phyloP scores from a whole-genome alignment of 2,329 filamentous ascomycete species.

The Fusarium acutatum region DNA sequence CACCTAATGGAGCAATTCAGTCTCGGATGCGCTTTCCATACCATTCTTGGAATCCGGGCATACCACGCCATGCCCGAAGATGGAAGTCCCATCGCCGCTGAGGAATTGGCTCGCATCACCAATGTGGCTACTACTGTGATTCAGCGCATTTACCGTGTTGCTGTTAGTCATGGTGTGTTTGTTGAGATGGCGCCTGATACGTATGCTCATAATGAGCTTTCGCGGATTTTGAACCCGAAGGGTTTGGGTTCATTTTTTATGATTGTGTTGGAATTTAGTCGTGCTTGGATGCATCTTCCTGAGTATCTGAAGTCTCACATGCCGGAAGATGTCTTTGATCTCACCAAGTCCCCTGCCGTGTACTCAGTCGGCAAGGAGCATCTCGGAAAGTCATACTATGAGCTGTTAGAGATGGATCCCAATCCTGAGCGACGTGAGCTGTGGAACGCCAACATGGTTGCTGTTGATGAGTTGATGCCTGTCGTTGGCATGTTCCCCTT shows the following conservation, averaged over 20 bases:
- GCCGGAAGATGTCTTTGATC: conserved; percentile 44
- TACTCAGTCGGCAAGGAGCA: conserved; percentile 44
- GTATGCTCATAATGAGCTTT: conserved; percentile 47
- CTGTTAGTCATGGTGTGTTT: conserved; percentile 44
- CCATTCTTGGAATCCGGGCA: conserved; percentile 39
- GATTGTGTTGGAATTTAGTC: conserved; percentile 45
- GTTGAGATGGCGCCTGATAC: conserved; percentile 41
- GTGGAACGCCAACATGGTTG: conserved; percentile 47
- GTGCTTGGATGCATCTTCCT: conserved; percentile 37
- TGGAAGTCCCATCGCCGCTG: conserved; percentile 32
- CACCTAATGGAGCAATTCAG: conserved; percentile 37
- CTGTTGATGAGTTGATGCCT: conserved; percentile 46
- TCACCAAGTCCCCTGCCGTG: conserved; percentile 46
- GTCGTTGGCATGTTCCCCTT: conserved; percentile 50
- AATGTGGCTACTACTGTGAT: conserved; percentile 45
- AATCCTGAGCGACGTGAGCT: conserved; percentile 42
- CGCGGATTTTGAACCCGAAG: conserved; percentile 39
- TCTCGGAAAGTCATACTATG: conserved; percentile 47
- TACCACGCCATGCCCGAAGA: conserved; percentile 41
- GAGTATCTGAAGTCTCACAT: conserved; percentile 45
- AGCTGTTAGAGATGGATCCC: conserved; percentile 43
- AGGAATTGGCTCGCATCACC: conserved; percentile 34
- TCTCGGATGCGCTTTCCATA: conserved; percentile 39
- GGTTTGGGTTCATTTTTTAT: conserved; percentile 45
- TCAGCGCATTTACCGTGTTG: conserved; percentile 44